Evolutionary conservation across 305 asterid genomes (phyloP).

Genomic region (Fraxinus baroniana): DNA sequence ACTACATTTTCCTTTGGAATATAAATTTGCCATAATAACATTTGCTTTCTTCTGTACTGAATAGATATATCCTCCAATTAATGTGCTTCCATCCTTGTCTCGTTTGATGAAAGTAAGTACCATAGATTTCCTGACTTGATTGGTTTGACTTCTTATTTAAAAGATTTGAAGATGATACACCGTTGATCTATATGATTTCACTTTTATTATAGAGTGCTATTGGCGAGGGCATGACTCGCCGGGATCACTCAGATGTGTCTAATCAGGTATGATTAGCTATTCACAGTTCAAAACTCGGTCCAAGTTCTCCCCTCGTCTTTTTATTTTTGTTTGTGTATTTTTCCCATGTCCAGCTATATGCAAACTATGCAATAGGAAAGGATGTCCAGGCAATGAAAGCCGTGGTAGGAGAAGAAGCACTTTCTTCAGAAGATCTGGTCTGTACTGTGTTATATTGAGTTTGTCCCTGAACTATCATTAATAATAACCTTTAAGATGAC

Average conservation of each 20-base stretch:
- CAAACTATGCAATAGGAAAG: conserved; percentile 97
- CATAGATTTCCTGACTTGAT: neutral
- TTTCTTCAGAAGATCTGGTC: conserved; percentile 98
- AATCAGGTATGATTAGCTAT: conserved; percentile 59
- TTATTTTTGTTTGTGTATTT: neutral
- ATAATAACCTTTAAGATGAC: neutral
- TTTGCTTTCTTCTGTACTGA: too few relatives aligned
- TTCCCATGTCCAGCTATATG: conserved; percentile 56
- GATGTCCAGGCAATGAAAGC: conserved; percentile 99
- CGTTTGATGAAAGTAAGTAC: conserved; percentile 2
- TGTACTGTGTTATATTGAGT: conserved; percentile 18
- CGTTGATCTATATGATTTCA: neutral
- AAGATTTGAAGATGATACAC: conserved; percentile 1
- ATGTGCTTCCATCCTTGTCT: too few relatives aligned
- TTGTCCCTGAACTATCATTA: neutral
- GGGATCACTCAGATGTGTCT: conserved; percentile 96
- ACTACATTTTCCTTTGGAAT: neutral
- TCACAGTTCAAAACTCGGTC: neutral
- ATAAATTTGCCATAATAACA: too few relatives aligned
- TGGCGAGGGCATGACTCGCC: conserved; percentile 98
- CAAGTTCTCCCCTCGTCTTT: neutral
- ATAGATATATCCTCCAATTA: too few relatives aligned
- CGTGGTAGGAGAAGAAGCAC: conserved; percentile 99
- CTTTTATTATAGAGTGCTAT: conserved; percentile 83
- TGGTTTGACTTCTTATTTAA: neutral